phyloP scores from a whole-genome alignment of 495 filamentous ascomycete genomes.

The Xylaria palmicola region DNA sequence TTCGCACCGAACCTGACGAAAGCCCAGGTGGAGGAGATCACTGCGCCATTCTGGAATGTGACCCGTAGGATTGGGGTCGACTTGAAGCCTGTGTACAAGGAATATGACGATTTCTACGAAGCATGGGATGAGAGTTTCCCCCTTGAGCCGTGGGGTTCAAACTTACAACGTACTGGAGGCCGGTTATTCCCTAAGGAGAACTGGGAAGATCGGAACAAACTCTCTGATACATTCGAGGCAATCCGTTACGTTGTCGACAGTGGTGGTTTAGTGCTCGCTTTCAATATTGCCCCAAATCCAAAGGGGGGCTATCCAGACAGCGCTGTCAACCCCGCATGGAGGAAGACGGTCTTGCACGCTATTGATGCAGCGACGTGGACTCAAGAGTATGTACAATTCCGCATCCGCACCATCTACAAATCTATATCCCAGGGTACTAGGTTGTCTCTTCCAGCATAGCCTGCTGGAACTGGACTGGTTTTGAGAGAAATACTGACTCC shows the following conservation, averaged over 20 bases:
- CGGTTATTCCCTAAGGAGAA: conserved; percentile 54
- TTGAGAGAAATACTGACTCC: background rate
- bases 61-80: conserved; percentile 32
- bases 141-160: conserved; percentile 44
- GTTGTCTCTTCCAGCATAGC: background rate
- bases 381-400: conserved; percentile 14
- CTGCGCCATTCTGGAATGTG: conserved; percentile 47
- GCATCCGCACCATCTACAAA: background rate
- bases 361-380: conserved; percentile 46
- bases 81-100: conserved; percentile 46
- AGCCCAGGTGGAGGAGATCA: conserved; percentile 42
- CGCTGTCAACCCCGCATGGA: conserved; percentile 51
- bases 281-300: conserved; percentile 47
- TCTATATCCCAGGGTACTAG: background rate
- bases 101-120: conserved; percentile 49
- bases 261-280: conserved; percentile 47
- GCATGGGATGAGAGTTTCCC: conserved; percentile 49
- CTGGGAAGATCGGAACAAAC: conserved; percentile 36
- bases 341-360: conserved; percentile 44
- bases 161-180: conserved; percentile 39
- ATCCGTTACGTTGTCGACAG: conserved; percentile 44
- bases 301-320: conserved; percentile 40
- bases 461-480: background rate
- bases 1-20: conserved; percentile 53
- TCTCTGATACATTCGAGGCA: conserved; percentile 45